A percentile compares a stretch with the other conserved stretches of the same genome.
Conservation (phyloP, 768 basidiomycete species). For the Podaxis sp. region DNA sequence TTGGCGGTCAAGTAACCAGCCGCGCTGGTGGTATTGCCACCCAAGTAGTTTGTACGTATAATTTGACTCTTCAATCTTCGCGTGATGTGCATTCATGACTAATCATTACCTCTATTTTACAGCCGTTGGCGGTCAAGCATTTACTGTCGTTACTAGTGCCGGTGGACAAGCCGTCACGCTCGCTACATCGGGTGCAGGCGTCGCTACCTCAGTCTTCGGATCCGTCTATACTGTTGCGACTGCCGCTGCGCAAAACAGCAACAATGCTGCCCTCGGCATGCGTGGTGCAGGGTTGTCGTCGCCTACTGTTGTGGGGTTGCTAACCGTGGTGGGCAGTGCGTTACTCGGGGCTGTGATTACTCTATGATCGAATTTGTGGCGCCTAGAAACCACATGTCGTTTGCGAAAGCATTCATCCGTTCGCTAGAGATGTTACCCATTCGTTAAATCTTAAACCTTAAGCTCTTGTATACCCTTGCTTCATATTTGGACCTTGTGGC, state of each 20-base stretch:
- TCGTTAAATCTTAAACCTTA: neutral
- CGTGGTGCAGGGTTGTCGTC: slow-evolving; percentile 23
- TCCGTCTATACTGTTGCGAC: slow-evolving; percentile 49
- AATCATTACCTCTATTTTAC: neutral
- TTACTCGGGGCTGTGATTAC: slow-evolving; percentile 36
- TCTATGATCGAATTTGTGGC: slow-evolving; percentile 19
- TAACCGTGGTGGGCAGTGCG: slow-evolving; percentile 34
- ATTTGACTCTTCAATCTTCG: slow-evolving; percentile 13
- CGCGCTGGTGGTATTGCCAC: slow-evolving; percentile 28
- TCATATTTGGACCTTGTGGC: neutral
- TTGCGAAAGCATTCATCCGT: neutral
- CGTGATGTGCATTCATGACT: neutral
- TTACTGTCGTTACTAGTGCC: slow-evolving; percentile 52
- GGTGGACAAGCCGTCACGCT: slow-evolving; percentile 62
- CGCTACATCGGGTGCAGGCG: slow-evolving; percentile 36
- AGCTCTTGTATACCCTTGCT: neutral
- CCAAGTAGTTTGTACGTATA: slow-evolving; percentile 39
- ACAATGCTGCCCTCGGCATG: slow-evolving; percentile 17
- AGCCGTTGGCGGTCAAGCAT: slow-evolving; percentile 52
- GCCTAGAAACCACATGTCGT: neutral
- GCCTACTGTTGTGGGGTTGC: slow-evolving; percentile 27
- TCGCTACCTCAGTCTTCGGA: slow-evolving; percentile 48
- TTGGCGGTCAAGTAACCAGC: slow-evolving; percentile 28
- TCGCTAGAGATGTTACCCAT: neutral
- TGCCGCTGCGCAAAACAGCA: slow-evolving; percentile 18